Evolutionary conservation across 2,329 filamentous ascomycete genomes (phyloP), one percentile per base, ranked within the genome.

Genomic region (Talaromyces rugulosus): DNA sequence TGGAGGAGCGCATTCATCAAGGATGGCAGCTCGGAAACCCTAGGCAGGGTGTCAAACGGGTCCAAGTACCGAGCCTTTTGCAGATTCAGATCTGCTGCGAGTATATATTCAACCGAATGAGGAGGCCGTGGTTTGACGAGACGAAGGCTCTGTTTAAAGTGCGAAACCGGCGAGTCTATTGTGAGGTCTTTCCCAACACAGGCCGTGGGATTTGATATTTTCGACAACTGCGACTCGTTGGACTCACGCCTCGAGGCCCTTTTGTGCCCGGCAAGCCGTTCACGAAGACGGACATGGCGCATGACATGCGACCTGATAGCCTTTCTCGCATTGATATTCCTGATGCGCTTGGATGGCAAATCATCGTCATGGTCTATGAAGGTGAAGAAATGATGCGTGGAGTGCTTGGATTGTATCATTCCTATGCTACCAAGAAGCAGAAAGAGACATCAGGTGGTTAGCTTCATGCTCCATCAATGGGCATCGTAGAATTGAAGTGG

Each of bases 291-390:
- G 16, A 78, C 76, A 65, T 77, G 71, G 47, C 75, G 74, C 76
- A 78, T 78, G 18, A 78, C 76, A 72, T 78, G 76, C 14, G 76
- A 78, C 16, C 76, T 73, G 54, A 78, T 78, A 12, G 71, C 71
- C 65, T 76, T 75, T 51, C 75, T 72, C 33, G 75, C 74, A 64
- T 74, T 72, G 58, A 68, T 69, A 68, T 77, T 71, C 62, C 71
- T 75, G 65, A 77, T 77, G 54, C 72, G 66, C 60, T 76, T 76
- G 31, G 72, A 74, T 28, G 70, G 68, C 63, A 77, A 63, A 59
- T 77, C 72, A 62, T 77, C 72, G 63, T 75, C 72, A 59, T 78
- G 75, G 62, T 76, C 74, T 62, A 78, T 77, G 63, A 78, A 78
- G 27, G 75, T 77, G 53, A 75, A 78, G 5, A 70, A 72, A 14